These are phyloP conservation scores for Aristolochia contorta DNA, from an alignment of 164 flowering plant species.

Conservation along the genomic window DNA sequence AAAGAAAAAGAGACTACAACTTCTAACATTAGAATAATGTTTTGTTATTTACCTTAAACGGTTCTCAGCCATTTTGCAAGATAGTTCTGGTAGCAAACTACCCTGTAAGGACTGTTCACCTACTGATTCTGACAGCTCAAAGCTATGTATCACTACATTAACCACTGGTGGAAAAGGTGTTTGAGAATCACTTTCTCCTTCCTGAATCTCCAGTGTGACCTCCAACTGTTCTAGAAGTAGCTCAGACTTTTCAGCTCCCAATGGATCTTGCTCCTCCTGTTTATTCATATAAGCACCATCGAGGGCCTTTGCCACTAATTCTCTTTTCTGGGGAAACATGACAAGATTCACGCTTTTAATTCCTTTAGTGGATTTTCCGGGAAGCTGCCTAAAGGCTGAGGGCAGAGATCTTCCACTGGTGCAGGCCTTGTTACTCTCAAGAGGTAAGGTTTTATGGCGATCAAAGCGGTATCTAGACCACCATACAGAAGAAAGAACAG, in stretches of 20 bases:
- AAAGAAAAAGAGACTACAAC: background rate
- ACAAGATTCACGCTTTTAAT: slow-evolving; percentile 27
- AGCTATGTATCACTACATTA: slow-evolving; percentile 36
- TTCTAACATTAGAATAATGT: background rate
- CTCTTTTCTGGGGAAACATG: slow-evolving; percentile 30
- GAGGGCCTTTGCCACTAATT: slow-evolving; percentile 59
- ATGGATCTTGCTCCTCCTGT: slow-evolving; percentile 17
- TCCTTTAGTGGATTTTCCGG: slow-evolving; percentile 17
- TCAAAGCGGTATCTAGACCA: slow-evolving; percentile 24
- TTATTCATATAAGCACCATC: slow-evolving; percentile 20
- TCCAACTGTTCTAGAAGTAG: slow-evolving; percentile 36
- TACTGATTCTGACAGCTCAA: slow-evolving; percentile 18
- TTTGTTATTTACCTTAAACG: slow-evolving; percentile 52
- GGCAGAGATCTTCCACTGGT: slow-evolving; percentile 20
- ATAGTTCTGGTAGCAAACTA: slow-evolving; percentile 22
- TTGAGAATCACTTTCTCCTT: slow-evolving; percentile 18
- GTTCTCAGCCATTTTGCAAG: slow-evolving; percentile 34
- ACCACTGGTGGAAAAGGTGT: slow-evolving; percentile 40
- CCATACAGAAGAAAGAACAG: slow-evolving; percentile 81
- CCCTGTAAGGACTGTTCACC: slow-evolving; percentile 13
- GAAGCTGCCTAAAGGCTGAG: slow-evolving; percentile 15
- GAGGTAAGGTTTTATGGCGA: slow-evolving; percentile 15
- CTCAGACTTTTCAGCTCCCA: slow-evolving; percentile 27
- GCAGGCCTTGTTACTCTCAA: slow-evolving; percentile 24
- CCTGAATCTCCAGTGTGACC: slow-evolving; percentile 49